Evolutionary conservation across 768 basidiomycete species (phyloP), one percentile per base, ranked within the genome.

Genomic region (Suillus decipiens): DNA sequence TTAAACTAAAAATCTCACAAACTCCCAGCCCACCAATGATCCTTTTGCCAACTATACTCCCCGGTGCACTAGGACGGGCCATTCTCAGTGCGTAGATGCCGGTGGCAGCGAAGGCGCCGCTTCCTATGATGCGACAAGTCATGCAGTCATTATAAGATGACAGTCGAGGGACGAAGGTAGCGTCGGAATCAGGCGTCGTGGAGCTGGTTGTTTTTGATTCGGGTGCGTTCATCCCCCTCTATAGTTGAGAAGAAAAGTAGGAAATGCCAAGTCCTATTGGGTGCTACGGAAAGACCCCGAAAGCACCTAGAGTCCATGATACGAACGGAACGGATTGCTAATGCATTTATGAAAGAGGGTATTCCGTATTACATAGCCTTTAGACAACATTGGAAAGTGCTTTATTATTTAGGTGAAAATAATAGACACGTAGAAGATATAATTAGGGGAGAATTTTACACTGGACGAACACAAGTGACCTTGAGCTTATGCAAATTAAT

Each of bases 81-180:
- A 84, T 82, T 72, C 82, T 81, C 33, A 92, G 73, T 2, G 90
- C 89, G 70, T 92, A 91, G 31, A 86, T 64, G 6, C 91, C 90
- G 5, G 86, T 82, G 5, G 82, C 82, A 24, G 81, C 84, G 6
- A 92, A 81, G 2, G 87, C 85, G 36, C 78, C 85, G 0, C 89
- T 83, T 22, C 90, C 89, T 45, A 89, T 82, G 60, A 92, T 76
- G 47, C 84, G 84, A 72, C 91, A 92, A 1, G 87, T 81, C n/a
- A 89, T 68, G 64, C 90, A 92, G 47, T 91, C 88, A 54, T 80
- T 73, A 66, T 76, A 68, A 5, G 59, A 19, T 42, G 34, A 45
- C 31, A 11, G 3, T 6, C 12, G 37, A 39, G 37, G 37, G 24
- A 28, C 39, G 15, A 28, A 11, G 39, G 55, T 2, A 0, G 55